Base-by-base conservation (phyloP, 2,329 filamentous ascomycete genomes). In the Elsinoe perseae region DNA sequence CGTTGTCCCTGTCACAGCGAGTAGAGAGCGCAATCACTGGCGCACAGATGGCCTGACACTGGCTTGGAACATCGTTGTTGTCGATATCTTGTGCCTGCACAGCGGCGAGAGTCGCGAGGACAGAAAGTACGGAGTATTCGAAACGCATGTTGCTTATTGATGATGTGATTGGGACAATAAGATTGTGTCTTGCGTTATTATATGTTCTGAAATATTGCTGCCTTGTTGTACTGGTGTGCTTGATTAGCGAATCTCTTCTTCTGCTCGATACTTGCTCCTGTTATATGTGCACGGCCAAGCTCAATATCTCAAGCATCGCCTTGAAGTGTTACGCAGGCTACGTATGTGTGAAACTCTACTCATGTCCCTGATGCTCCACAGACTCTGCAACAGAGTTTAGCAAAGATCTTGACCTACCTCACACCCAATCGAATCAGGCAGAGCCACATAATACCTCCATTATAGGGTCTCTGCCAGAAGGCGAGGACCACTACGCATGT, bases 1-100 rank as follows among this genome's bases (percentile, higher is more conserved):
- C 63, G 8, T 54, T 56, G 40, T 68, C 65, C 14, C 10, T 21
- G 58, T 69, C 64, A 52, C 67, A 69, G 36, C 61, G 57, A 12
- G 53, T 58, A n/a, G 64, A 56, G 12, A 66, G 61, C 8, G 57
- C 58, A 8, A 65, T 61, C 8, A 68, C 61, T 27, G 61, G 56
- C 4, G 63, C 58, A 59, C 67, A 69, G n/a, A 66, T 56, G 14
- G 61, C 59, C 2, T 58, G 62, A 61, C 68, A 69, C 50, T 65
- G 62, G 16, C 32, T 42, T 8, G 68, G 68, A 18, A 70, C 62
- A 27, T 69, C 65, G 56, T 65, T 59, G 57, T 64, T 60, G 54
- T 64, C 63, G 53, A 69, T 60, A n/a, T 69, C 66, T 28, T 67
- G 36, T 6, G 64, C 62, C 27, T 60, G 58, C 52, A 65, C 60